Base-by-base conservation (phyloP, 1,139 yeast species). In the Petasospora rhodanensis region DNA sequence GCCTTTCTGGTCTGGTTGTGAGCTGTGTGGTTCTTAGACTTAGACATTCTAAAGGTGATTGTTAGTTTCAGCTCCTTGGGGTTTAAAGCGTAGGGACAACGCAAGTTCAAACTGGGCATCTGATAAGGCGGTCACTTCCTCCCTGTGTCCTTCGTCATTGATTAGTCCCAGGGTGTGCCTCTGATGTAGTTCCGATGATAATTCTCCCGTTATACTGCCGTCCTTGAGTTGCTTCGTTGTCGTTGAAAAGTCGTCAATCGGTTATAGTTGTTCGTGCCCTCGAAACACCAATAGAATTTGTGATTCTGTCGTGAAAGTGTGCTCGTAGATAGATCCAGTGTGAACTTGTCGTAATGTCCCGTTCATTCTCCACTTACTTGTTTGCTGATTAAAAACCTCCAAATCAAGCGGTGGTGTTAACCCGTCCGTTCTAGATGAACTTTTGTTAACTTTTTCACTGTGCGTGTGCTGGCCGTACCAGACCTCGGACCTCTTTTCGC, bases 1-100 rank as follows among this genome's bases (percentile, higher is more conserved):
- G 97, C 97, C 94, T 91, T 91, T 70, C 73, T 83, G 87, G 84
- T 85, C 73, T 91, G 97, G 94, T 91, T 91, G 77, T 91, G 98
- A 76, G 89, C 89, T 75, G 98, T 91, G 72, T 91, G 98, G 77
- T 91, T 91, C 96, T 91, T 91, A 58, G 97, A 87, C 78, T 89
- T 89, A 72, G 97, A 68, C 97, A 89, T 87, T 68, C 66, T 41
- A 34, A 24, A 28, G 23, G n/a, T 4, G n/a, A 3, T 22, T 26
- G 40, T 33, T 35, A 37, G 43, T 37, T 19, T 18, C 27, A 13
- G 7, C 15, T n/a, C 11, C 15, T 15, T n/a, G 12, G 7, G 6
- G 9, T 15, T 9, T 5, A 7, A 5, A 7, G 23, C 5, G 14
- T 8, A 18, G 18, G 18, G 22, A 26, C 32, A 14, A 15, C 38